Percentiles rank a stretch among this genome's conserved stretches.
These are phyloP conservation scores for Cucurbitaria berberidis DNA, from an alignment of 2,329 filamentous ascomycete species.

Conservation along the genomic window DNA sequence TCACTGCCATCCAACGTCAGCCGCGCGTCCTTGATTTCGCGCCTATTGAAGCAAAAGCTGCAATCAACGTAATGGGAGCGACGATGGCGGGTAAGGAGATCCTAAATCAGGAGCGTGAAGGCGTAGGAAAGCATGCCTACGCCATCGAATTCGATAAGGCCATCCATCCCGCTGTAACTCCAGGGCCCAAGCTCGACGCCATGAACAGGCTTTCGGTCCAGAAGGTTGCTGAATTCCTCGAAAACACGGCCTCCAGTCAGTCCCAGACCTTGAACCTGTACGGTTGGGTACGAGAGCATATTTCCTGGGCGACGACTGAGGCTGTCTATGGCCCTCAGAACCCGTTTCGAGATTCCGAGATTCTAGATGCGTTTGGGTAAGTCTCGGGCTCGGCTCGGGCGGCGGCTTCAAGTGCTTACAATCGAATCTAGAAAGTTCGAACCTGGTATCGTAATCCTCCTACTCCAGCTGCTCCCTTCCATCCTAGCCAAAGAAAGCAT, in stretches of 20 bases:
- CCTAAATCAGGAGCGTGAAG: not conserved
- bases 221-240: not conserved
- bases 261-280: conserved; percentile 1
- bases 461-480: not conserved
- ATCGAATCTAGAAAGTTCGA: conserved; percentile 27
- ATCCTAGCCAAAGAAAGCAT: not conserved
- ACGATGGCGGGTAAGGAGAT: not conserved
- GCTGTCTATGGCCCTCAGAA: conserved; percentile 50
- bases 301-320: conserved; percentile 45
- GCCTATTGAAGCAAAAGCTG: not conserved
- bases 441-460: conserved; percentile 6
- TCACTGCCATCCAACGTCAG: not conserved
- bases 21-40: not conserved
- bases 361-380: conserved; percentile 25
- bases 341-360: conserved; percentile 40
- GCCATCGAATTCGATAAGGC: not conserved
- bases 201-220: not conserved
- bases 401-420: conserved; percentile 18
- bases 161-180: not conserved
- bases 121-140: not conserved
- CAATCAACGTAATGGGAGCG: too few relatives aligned
- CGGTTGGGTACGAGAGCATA: conserved; percentile 34
- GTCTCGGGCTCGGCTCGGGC: not conserved
- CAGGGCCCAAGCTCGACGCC: not conserved
- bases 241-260: not conserved